Evolutionary conservation across 108 stramenopile species (phyloP).

Genomic region (Cyclotella distinguenda): DNA sequence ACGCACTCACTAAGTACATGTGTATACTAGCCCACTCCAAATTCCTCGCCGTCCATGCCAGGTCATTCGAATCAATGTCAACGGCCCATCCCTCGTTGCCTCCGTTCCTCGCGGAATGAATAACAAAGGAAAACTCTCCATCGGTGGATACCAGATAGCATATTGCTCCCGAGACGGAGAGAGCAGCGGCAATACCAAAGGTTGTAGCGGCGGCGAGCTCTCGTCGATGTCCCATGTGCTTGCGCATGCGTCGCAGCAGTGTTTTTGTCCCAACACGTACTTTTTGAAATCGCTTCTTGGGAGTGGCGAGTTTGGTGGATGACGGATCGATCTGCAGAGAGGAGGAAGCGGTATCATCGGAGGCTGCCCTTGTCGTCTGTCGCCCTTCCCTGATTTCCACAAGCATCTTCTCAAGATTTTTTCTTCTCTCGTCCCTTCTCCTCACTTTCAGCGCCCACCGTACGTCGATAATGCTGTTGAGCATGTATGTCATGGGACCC

Average conservation of each 20-base stretch:
- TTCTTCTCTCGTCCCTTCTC: slow-evolving; percentile 6
- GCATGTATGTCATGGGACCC: slow-evolving; percentile 32
- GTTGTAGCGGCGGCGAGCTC: slow-evolving; percentile 25
- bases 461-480: slow-evolving; percentile 36
- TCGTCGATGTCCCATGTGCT: slow-evolving; percentile 38
- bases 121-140: neutral
- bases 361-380: neutral
- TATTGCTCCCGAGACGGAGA: slow-evolving; percentile 10
- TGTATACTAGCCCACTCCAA: slow-evolving; percentile 33
- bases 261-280: slow-evolving; percentile 8
- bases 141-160: slow-evolving; percentile 13
- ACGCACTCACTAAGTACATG: slow-evolving; percentile 36
- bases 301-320: neutral
- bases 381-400: neutral
- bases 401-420: slow-evolving; percentile 7
- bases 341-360: neutral
- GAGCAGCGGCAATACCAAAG: slow-evolving; percentile 22
- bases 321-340: neutral
- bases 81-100: no score
- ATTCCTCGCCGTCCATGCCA: slow-evolving; percentile 6
- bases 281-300: neutral
- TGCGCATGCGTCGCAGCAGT: slow-evolving; percentile 26
- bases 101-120: neutral
- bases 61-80: neutral
- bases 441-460: slow-evolving; percentile 25